Evolutionary conservation across 2,329 filamentous ascomycete species (phyloP).

Genomic region (Davidsoniella australis): DNA sequence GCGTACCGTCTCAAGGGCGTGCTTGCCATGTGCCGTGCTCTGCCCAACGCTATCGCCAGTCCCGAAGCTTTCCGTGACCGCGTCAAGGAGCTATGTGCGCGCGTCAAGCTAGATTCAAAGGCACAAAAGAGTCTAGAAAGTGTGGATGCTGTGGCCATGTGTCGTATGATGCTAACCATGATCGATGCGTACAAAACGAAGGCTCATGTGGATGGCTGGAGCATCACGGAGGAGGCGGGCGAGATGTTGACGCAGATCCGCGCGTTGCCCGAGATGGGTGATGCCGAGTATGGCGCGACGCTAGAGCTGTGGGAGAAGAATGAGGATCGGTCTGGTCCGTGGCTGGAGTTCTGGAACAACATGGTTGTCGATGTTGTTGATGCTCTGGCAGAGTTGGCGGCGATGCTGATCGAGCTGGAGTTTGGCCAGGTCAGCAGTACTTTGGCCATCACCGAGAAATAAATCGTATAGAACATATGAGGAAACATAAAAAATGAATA

Average conservation of each 20-base stretch:
- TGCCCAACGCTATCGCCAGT: constrained; percentile 31
- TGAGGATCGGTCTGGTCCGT: constrained; percentile 24
- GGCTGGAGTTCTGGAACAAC: constrained; percentile 30
- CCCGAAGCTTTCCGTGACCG: constrained; percentile 15
- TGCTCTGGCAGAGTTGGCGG: constrained; percentile 28
- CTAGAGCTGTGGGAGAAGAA: constrained; percentile 15
- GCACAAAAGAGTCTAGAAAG: constrained; percentile 21
- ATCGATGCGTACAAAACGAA: constrained; percentile 25
- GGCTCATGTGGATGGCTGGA: constrained; percentile 30
- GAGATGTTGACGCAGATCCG: constrained; percentile 33
- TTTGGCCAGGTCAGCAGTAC: constrained; percentile 17
- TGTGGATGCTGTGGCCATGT: constrained; percentile 35
- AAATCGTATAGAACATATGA: neutral
- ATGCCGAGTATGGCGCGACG: constrained; percentile 8
- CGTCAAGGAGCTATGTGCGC: constrained; percentile 2
- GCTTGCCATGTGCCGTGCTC: constrained; percentile 32
- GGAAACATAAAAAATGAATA: neutral
- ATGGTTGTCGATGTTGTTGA: constrained; percentile 32
- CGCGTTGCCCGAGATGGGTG: constrained; percentile 6
- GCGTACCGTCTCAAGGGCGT: constrained; percentile 33
- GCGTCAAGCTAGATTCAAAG: constrained; percentile 15
- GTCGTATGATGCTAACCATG: constrained; percentile 35
- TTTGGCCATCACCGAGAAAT: too few species aligned
- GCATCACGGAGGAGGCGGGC: constrained; percentile 25
- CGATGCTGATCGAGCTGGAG: constrained; percentile 26